Evolutionary conservation across 164 flowering plant species (phyloP), one percentile per base, ranked within the genome.

Genomic region (Malania oleifera): DNA sequence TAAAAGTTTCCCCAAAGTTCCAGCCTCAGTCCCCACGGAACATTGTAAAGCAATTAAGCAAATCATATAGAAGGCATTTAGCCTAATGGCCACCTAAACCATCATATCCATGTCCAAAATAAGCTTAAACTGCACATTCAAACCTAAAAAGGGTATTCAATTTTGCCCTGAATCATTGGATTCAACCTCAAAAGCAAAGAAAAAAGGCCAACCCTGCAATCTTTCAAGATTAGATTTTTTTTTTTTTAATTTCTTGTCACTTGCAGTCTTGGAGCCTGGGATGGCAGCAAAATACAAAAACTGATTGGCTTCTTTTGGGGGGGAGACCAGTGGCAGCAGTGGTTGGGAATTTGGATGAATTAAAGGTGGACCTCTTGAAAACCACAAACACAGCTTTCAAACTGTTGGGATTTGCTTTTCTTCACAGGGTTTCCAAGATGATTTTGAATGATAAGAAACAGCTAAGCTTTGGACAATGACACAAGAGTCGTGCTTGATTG

Each of bases 381-480:
- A 24, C 28, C 37, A 22, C 55, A 52, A 11, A 50, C 47, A 41
- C 4, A 1, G n/a, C 47, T 26, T 48, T 45, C 20, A 34, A 35
- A 20, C 46, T 61, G 47, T 20, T 61, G 57, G 31, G 37, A 65
- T 65, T 65, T 61, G 66, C 69, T 50, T 62, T 61, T 58, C 35
- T 61, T 58, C 35, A 9, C 4, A 65, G 8, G 7, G 37, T 51
- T 53, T n/a, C 26, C 39, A 26, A 13, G 14, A 54, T 51, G 54
- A 45, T 51, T 31, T 47, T 22, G 39, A 31, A 48, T 50, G 62
- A 50, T 29, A 65, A 63, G 54, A 17, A 67, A 67, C 75, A 67
- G 71, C 71, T 67, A 66, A 66, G 68, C 61, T 23, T 57, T 46
- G 54, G 70, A 62, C 34, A 50, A 13, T 15, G 75, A 67, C 67